Conservation (phyloP, 495 filamentous ascomycete species). For the Oleoguttula mirabilis region DNA sequence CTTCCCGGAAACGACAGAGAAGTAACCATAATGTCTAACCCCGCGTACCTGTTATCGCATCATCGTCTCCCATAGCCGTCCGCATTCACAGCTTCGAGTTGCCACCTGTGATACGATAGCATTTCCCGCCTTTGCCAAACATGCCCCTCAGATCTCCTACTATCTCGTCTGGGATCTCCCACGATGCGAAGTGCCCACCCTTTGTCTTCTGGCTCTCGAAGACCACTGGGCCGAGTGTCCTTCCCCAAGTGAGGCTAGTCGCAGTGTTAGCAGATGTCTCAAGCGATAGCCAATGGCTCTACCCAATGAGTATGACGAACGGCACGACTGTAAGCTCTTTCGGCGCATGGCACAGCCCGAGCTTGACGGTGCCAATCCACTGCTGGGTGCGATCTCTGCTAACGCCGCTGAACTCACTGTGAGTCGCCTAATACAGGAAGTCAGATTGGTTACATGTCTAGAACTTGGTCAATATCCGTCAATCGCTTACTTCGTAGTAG, state of each 20-base stretch:
- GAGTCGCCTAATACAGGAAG: too few species aligned
- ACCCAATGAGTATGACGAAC: too few species aligned
- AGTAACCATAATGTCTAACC: constrained; percentile 3
- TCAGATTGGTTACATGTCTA: too few species aligned
- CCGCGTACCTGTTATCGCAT: too few species aligned
- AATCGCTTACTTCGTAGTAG: constrained; percentile 45
- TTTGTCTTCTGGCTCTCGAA: constrained; percentile 27
- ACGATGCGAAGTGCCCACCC: constrained; percentile 34
- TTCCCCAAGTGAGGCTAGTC: constrained; percentile 16
- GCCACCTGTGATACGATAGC: constrained; percentile 9
- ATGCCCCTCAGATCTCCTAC: constrained; percentile 27
- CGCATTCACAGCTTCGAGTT: background rate
- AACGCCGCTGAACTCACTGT: constrained; percentile 1
- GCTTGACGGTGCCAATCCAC: constrained; percentile 21
- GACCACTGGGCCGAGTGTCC: constrained; percentile 22
- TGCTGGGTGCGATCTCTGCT: constrained; percentile 4
- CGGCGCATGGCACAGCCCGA: constrained; percentile 18
- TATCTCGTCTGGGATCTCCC: constrained; percentile 29
- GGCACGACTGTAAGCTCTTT: constrained; percentile 21
- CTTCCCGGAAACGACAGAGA: constrained; percentile 20
- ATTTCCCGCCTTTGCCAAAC: constrained; percentile 22
- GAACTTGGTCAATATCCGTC: background rate
- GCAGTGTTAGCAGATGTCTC: too few species aligned
- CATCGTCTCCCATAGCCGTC: background rate
- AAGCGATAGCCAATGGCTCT: too few species aligned